phyloP scores from a whole-genome alignment of 164 flowering plant genomes.

The Nymphaea colorata region DNA sequence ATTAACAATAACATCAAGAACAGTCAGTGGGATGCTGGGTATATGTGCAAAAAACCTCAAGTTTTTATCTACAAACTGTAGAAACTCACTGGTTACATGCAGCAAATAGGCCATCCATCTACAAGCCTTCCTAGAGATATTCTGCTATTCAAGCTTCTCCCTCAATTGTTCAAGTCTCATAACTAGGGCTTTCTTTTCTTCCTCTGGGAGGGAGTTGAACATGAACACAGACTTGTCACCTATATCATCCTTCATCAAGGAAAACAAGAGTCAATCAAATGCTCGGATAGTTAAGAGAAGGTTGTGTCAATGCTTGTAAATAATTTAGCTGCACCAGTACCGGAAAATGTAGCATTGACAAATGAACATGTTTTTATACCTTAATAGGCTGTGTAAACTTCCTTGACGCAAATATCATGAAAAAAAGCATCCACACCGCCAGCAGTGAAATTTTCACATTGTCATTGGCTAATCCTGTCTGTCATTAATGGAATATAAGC shows the following conservation, averaged over 20 bases:
- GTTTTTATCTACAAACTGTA: neutral
- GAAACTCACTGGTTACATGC: neutral
- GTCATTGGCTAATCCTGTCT: slow-evolving; percentile 76
- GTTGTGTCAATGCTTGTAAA: no score
- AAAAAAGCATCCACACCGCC: slow-evolving; percentile 78
- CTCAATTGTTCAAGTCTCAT: slow-evolving; percentile 43
- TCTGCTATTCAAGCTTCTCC: slow-evolving; percentile 9
- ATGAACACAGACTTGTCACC: slow-evolving; percentile 86
- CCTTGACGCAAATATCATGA: slow-evolving; percentile 71
- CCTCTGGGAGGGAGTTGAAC: slow-evolving; percentile 65
- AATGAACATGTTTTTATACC: slow-evolving; percentile 22
- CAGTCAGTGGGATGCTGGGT: neutral
- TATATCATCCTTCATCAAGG: slow-evolving; percentile 59
- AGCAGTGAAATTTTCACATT: slow-evolving; percentile 47
- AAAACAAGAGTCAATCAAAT: slow-evolving; percentile 6
- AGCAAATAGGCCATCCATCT: neutral
- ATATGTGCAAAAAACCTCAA: neutral
- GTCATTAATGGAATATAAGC: slow-evolving; percentile 4
- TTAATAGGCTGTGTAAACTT: slow-evolving; percentile 92
- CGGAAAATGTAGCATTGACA: no score
- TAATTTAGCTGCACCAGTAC: no score
- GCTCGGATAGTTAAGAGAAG: no score
- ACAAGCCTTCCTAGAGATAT: neutral
- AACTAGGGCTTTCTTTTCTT: slow-evolving; percentile 53
- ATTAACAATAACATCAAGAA: no score